Evolutionary conservation across 2,329 filamentous ascomycete species (phyloP).

Genomic region (Epichloe gansuensis): DNA sequence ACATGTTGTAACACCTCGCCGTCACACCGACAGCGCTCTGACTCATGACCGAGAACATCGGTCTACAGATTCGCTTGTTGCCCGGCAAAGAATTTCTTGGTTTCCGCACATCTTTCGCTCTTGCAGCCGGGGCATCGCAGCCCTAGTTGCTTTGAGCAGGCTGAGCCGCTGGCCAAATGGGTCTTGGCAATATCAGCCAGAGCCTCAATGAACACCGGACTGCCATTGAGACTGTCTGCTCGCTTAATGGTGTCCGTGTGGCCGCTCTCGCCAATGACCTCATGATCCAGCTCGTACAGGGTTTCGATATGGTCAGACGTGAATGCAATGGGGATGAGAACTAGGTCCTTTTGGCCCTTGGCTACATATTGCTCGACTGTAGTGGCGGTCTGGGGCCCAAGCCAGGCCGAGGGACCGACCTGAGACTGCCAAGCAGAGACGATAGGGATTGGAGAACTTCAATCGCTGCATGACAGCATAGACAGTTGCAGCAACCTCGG

Average conservation of each 20-base stretch:
- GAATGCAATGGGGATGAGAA: slow-evolving; percentile 91
- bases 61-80: slow-evolving; percentile 19
- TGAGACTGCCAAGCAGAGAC: slow-evolving; percentile 98
- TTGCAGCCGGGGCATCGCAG: slow-evolving; percentile 87
- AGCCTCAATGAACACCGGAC: slow-evolving; percentile 76
- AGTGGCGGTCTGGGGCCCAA: slow-evolving; percentile 82
- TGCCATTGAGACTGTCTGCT: slow-evolving; percentile 85
- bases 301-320: slow-evolving; percentile 99
- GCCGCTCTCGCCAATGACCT: slow-evolving; percentile 82
- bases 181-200: slow-evolving; percentile 74
- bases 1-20: slow-evolving; percentile 1
- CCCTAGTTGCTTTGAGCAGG: slow-evolving; percentile 73
- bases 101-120: slow-evolving; percentile 74
- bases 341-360: slow-evolving; percentile 80
- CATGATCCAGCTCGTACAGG: slow-evolving; percentile 81
- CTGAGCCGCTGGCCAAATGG: slow-evolving; percentile 57
- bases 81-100: slow-evolving; percentile 52
- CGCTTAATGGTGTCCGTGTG: slow-evolving; percentile 72
- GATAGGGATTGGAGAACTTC: slow-evolving; percentile 78
- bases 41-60: neutral
- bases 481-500: slow-evolving; percentile 90
- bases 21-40: slow-evolving; percentile 4
- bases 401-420: slow-evolving; percentile 88
- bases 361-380: slow-evolving; percentile 82
- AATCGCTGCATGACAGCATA: slow-evolving; percentile 92